Evolutionary conservation across 2,329 filamentous ascomycete species (phyloP).

Genomic region (Aspergillus melleus): DNA sequence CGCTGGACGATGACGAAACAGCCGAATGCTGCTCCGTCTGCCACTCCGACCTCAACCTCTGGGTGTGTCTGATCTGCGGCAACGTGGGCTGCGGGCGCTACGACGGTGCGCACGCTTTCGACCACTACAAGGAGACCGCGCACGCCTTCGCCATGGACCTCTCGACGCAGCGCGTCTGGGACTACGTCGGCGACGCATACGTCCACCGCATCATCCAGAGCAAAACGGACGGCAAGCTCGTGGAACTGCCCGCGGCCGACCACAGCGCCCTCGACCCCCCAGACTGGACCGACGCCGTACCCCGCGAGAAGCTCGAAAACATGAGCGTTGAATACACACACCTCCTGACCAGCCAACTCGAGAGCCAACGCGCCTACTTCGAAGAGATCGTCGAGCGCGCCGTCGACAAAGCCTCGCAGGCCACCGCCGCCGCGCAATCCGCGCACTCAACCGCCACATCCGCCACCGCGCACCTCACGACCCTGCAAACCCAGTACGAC

Average conservation of each 20-base stretch:
- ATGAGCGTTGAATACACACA: constrained; percentile 95
- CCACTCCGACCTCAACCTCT: constrained; percentile 77
- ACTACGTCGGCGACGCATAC: constrained; percentile 93
- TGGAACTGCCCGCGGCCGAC: constrained; percentile 73
- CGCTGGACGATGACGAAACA: constrained; percentile 55
- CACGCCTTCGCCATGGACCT: constrained; percentile 94
- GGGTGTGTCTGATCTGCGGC: constrained; percentile 94
- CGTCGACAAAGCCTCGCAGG: constrained; percentile 81
- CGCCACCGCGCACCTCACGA: constrained; percentile 54
- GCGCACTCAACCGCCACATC: constrained; percentile 60
- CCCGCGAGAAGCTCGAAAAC: constrained; percentile 65
- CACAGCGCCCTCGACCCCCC: constrained; percentile 44
- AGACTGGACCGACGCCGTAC: constrained; percentile 47
- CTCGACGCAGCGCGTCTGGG: constrained; percentile 93
- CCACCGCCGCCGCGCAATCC: constrained; percentile 61
- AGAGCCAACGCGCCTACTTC: constrained; percentile 89
- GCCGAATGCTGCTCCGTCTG: constrained; percentile 79
- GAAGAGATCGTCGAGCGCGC: constrained; percentile 88
- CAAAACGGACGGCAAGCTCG: constrained; percentile 87
- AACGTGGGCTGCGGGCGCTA: constrained; percentile 92
- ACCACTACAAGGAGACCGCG: constrained; percentile 84
- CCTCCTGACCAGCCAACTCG: constrained; percentile 86
- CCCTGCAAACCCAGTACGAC: constrained; percentile 59
- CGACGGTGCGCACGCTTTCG: constrained; percentile 88
- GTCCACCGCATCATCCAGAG: constrained; percentile 93